Evolutionary conservation across 129 eudicot species (phyloP).

Genomic region (Flaveria bidentis): DNA sequence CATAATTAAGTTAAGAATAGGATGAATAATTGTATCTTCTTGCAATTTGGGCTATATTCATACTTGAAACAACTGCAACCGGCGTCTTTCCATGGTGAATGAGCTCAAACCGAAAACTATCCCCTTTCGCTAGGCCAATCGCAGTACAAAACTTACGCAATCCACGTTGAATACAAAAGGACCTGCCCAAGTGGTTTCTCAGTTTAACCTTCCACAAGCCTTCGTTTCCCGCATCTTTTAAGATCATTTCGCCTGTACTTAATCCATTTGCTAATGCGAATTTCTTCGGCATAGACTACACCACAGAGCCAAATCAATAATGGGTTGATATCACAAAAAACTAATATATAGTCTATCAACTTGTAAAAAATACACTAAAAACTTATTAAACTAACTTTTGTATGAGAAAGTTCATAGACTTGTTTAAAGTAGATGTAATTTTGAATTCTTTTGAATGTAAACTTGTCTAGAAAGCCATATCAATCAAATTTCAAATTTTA

Average conservation of each 20-base stretch:
- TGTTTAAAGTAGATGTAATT: too few species aligned
- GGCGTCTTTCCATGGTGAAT: conserved; percentile 13
- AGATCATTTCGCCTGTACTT: conserved; percentile 11
- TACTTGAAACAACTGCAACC: conserved; percentile 22
- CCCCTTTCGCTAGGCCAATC: conserved; percentile 3
- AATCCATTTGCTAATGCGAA: conserved; percentile 21
- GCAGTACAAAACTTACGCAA: neutral
- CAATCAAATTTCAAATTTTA: too few species aligned
- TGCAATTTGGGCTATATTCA: neutral
- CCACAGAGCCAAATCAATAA: neutral
- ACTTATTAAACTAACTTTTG: too few species aligned
- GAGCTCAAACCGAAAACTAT: conserved; percentile 19
- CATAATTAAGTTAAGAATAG: neutral
- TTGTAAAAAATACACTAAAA: too few species aligned
- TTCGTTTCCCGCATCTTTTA: conserved; percentile 3
- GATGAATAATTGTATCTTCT: neutral
- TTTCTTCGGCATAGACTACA: conserved; percentile 3
- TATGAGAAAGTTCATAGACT: too few species aligned
- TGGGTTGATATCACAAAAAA: too few species aligned
- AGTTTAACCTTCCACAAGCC: conserved; percentile 4
- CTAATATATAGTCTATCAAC: too few species aligned
- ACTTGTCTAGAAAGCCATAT: too few species aligned
- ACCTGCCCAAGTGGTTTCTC: neutral
- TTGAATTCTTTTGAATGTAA: too few species aligned
- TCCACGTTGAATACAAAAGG: neutral